Evolutionary conservation across 768 basidiomycete species (phyloP).

Genomic region (Leccinum disarticulatum): DNA sequence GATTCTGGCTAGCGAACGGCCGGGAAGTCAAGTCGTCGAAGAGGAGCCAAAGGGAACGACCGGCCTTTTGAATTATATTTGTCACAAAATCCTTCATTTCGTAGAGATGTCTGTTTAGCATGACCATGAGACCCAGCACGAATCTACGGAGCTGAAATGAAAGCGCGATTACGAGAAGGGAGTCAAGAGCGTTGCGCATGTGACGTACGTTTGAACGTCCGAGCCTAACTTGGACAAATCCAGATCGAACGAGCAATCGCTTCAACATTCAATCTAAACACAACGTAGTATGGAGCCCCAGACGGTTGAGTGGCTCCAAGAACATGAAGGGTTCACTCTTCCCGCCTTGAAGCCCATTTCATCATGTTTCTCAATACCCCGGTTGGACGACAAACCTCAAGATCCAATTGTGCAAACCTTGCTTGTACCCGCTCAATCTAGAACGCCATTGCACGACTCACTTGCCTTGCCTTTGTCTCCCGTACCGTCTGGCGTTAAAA

Average conservation of each 20-base stretch:
- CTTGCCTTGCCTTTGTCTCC: not conserved
- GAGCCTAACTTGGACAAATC: not conserved
- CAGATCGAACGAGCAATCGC: too few species aligned
- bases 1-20: conserved; percentile 39
- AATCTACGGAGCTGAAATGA: not conserved
- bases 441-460: not conserved
- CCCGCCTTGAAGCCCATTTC: conserved; percentile 39
- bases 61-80: conserved; percentile 28
- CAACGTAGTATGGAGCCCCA: conserved; percentile 3
- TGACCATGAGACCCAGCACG: not conserved
- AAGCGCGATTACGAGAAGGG: too few species aligned
- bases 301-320: conserved; percentile 13
- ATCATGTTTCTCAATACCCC: conserved; percentile 60
- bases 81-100: conserved; percentile 24
- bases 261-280: not conserved
- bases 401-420: conserved; percentile 72
- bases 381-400: conserved; percentile 69
- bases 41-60: conserved; percentile 14
- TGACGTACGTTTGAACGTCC: too few species aligned
- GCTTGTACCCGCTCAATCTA: conserved; percentile 21
- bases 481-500: not conserved
- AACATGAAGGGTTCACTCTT: conserved; percentile 20
- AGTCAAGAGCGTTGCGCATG: too few species aligned
- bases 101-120: conserved; percentile 27
- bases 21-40: conserved; percentile 3